Base-by-base conservation (phyloP, 176 grass and related monocot species). In the Eleusine coracana region DNA sequence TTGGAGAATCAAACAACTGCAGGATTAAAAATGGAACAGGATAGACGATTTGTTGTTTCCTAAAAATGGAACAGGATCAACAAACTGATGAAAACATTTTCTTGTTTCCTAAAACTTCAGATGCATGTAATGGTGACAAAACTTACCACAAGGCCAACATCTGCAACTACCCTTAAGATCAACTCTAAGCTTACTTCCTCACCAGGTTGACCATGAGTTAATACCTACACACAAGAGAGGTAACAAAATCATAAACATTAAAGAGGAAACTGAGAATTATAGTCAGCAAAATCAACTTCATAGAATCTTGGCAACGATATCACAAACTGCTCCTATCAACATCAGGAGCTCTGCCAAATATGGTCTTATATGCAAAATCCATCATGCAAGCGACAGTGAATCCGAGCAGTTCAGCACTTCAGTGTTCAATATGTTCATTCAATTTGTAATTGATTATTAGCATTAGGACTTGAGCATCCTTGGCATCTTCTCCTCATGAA, bases 91-190 rank as follows among this genome's bases (percentile, higher is more conserved):
- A 12, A 34, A 56, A 77, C n/a, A 80, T 2, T 63, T 42, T 34
- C 12, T 40, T 49, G 14, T 15, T 54, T 7, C 25, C 5, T 17
- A 64, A 76, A 85, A 49, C 13, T 44, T 0, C 2, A 83, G 37
- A 71, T n/a, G 10, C 20, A 2, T 41, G 68, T 34, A 94, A 50
- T 29, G 58, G 23, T 41, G 25, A 45, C 73, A 74, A 13, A 34
- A 15, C 82, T 54, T 93, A 98, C 96, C 92, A 98, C 96, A 77
- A 98, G 92, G 73, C 92, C 96, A 88, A 93, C 96, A 85, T 98
- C 96, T 88, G 96, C 96, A 86, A 98, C 96, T 68, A 98, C 92
- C 82, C 96, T 92, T 83, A 98, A 80, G 49, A 92, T 86, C 52
- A 98, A 71, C 82, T 98, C 96, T 88, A 98, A 91, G 56, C 89